A percentile compares a stretch with the other conserved stretches of the same genome.
Evolutionary conservation across 2,329 filamentous ascomycete genomes (phyloP).

Genomic region (Aspergillus novofumigatus): DNA sequence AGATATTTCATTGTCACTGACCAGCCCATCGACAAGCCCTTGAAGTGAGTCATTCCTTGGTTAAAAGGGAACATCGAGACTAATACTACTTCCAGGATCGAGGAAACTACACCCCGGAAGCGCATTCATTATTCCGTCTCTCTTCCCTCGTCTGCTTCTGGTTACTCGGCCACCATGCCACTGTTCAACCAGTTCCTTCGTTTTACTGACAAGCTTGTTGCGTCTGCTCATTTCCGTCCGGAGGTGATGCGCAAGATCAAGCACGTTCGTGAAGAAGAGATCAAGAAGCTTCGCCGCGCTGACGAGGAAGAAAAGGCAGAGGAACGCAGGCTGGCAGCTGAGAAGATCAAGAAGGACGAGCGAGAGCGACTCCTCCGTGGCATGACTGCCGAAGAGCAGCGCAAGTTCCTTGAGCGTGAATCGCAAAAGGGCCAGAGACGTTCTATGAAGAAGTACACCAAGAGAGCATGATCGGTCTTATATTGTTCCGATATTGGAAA

Average conservation of each 20-base stretch:
- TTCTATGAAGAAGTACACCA: conserved; percentile 59
- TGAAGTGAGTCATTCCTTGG: conserved; percentile 58
- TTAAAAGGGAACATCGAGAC: not conserved
- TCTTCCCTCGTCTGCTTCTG: conserved; percentile 58
- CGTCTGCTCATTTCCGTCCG: conserved; percentile 76
- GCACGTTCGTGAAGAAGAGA: conserved; percentile 72
- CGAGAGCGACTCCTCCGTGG: conserved; percentile 74
- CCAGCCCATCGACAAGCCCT: conserved; percentile 81
- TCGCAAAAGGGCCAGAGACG: conserved; percentile 66
- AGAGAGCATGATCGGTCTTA: conserved; percentile 36
- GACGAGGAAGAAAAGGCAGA: conserved; percentile 68
- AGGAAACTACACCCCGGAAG: conserved; percentile 81
- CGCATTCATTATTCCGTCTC: conserved; percentile 73
- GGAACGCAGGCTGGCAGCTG: conserved; percentile 49
- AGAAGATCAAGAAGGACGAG: conserved; percentile 79
- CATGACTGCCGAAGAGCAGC: conserved; percentile 77
- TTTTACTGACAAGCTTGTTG: conserved; percentile 75
- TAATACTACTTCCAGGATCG: conserved; percentile 53
- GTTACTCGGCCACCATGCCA: conserved; percentile 64
- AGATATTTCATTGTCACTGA: conserved; percentile 88
- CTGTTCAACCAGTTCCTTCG: conserved; percentile 79
- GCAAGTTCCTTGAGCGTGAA: conserved; percentile 79
- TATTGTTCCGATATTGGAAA: conserved; percentile 7
- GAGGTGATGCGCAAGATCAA: conserved; percentile 85
- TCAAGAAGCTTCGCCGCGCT: conserved; percentile 71